phyloP scores from a whole-genome alignment of 2,329 filamentous ascomycete species.

The Penicillium sp. region DNA sequence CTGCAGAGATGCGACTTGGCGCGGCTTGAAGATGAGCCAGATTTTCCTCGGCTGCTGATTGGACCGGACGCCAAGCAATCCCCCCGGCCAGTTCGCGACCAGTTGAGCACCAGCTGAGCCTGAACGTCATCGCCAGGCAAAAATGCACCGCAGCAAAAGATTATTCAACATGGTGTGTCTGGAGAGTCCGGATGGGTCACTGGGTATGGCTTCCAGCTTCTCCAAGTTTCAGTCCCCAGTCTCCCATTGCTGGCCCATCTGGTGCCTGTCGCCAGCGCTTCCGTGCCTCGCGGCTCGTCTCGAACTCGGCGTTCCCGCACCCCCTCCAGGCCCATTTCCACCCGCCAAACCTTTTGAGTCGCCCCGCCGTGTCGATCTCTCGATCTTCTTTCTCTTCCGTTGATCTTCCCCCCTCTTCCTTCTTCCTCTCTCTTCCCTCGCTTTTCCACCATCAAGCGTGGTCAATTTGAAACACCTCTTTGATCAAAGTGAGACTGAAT shows the following conservation, averaged over 20 bases:
- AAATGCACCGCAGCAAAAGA: too few relatives aligned
- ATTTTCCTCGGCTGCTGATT: constrained; percentile 21
- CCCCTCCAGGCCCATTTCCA: background rate
- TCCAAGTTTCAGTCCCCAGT: too few relatives aligned
- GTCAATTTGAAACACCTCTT: too few relatives aligned
- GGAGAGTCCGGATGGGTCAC: too few relatives aligned
- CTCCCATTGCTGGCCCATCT: too few relatives aligned
- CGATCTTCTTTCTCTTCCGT: constrained; percentile 7
- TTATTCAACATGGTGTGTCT: too few relatives aligned
- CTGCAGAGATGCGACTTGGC: background rate
- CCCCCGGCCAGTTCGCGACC: background rate
- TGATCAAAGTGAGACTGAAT: too few relatives aligned
- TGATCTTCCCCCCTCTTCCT: constrained; percentile 12
- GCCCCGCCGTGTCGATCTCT: constrained; percentile 33
- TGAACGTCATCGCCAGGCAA: constrained; percentile 18
- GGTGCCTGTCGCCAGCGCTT: too few relatives aligned
- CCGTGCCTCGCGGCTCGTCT: background rate
- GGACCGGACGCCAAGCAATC: constrained; percentile 17
- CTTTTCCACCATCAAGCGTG: background rate
- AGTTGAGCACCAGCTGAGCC: constrained; percentile 1
- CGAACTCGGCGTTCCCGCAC: too few relatives aligned
- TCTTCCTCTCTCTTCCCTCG: constrained; percentile 12
- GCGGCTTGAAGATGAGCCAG: constrained; percentile 11
- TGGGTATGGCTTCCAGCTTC: too few relatives aligned
- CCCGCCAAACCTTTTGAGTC: background rate